Conservation (phyloP, 768 basidiomycete genomes). For the Myochromella boudieri region DNA sequence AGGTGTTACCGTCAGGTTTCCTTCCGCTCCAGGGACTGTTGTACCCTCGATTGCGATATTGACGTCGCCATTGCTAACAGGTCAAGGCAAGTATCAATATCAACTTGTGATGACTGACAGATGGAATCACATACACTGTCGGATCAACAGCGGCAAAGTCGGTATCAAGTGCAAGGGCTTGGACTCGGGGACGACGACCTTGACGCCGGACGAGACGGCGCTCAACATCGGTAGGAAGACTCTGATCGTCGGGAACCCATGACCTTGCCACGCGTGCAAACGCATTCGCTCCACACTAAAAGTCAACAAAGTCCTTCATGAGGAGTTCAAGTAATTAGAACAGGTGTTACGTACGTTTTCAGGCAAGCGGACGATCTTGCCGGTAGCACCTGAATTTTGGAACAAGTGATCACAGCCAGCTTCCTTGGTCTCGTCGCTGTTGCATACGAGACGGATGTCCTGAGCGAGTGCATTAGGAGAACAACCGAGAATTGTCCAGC, state of each 20-base stretch:
- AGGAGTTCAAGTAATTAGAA: not conserved
- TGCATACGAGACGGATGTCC: constrained; percentile 49
- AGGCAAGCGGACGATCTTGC: constrained; percentile 53
- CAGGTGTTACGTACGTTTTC: constrained; percentile 38
- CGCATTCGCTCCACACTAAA: constrained; percentile 35
- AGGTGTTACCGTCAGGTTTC: constrained; percentile 18
- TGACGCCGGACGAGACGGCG: constrained; percentile 28
- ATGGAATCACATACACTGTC: constrained; percentile 11
- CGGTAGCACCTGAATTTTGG: constrained; percentile 33
- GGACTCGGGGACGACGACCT: constrained; percentile 31
- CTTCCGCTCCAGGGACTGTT: constrained; percentile 27
- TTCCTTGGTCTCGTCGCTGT: constrained; percentile 20
- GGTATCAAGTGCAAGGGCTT: constrained; percentile 39
- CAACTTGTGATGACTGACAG: not conserved
- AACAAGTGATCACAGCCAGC: constrained; percentile 39
- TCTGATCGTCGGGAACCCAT: constrained; percentile 42
- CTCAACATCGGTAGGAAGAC: constrained; percentile 31
- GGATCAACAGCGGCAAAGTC: constrained; percentile 32
- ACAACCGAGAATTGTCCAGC: constrained; percentile 52
- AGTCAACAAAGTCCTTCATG: not conserved
- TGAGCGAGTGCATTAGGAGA: constrained; percentile 35
- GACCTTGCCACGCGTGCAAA: constrained; percentile 41
- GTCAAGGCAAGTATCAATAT: not conserved
- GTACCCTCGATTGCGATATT: constrained; percentile 32
- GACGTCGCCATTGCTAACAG: constrained; percentile 20